Evolutionary conservation across 2,329 filamentous ascomycete genomes (phyloP).

Genomic region (Hymenoscyphus repandus): DNA sequence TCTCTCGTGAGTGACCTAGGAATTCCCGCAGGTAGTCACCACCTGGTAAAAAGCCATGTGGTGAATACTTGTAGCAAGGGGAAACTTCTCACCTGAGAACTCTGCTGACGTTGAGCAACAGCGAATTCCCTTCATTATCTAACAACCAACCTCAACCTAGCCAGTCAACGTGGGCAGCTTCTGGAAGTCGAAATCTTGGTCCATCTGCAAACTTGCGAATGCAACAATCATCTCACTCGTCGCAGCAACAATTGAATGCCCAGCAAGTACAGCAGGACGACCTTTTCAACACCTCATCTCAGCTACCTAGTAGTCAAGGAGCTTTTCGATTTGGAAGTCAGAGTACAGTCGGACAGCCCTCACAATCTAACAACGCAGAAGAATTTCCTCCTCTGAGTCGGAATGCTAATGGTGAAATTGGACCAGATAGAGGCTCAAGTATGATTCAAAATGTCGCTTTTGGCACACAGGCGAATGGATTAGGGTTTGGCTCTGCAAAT

Average conservation of each 20-base stretch:
- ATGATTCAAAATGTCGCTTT: conserved; percentile 54
- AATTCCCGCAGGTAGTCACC: neutral
- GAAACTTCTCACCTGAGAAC: neutral
- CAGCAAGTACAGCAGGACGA: conserved; percentile 32
- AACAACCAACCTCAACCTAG: conserved; percentile 46
- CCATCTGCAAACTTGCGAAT: conserved; percentile 27
- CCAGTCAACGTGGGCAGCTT: conserved; percentile 30
- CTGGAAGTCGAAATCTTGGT: conserved; percentile 26
- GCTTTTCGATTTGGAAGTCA: conserved; percentile 31
- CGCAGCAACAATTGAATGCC: conserved; percentile 26
- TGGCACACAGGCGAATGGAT: conserved; percentile 40
- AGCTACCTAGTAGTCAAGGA: conserved; percentile 28
- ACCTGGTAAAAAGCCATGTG: neutral
- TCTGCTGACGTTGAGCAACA: conserved; percentile 30
- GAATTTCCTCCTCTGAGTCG: conserved; percentile 60
- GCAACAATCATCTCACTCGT: conserved; percentile 25
- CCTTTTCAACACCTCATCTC: conserved; percentile 30
- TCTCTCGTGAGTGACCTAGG: conserved; percentile 51
- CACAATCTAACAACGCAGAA: conserved; percentile 42
- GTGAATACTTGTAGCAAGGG: neutral
- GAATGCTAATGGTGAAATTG: conserved; percentile 52
- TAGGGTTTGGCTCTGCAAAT: conserved; percentile 32
- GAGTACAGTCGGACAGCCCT: conserved; percentile 30
- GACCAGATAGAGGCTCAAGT: conserved; percentile 47
- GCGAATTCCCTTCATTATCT: conserved; percentile 62